Percentiles rank a stretch among this genome's conserved stretches.
phyloP scores from a whole-genome alignment of 2,329 filamentous ascomycete species.

The Epichloe baconii region DNA sequence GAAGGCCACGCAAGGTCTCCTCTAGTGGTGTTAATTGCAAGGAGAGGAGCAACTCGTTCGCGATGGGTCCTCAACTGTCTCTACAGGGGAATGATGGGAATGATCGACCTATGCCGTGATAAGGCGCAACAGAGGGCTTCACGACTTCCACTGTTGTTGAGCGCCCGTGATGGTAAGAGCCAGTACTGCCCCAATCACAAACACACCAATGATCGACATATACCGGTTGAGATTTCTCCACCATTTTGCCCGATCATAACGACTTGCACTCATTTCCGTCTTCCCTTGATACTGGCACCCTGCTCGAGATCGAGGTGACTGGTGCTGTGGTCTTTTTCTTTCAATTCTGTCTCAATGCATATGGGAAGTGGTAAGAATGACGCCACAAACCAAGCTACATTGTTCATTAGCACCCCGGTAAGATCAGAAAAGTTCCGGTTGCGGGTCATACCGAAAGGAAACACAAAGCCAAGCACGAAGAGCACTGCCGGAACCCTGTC shows the following conservation, averaged over 20 bases:
- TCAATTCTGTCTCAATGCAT: constrained; percentile 38
- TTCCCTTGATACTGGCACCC: constrained; percentile 21
- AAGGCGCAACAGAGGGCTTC: not conserved
- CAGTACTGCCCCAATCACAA: constrained; percentile 38
- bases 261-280: constrained; percentile 28
- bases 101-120: too few species aligned
- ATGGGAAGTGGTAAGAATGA: constrained; percentile 59
- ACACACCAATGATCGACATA: constrained; percentile 43
- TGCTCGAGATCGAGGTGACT: constrained; percentile 26
- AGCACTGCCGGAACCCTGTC: constrained; percentile 63
- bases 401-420: constrained; percentile 7
- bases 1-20: too few species aligned
- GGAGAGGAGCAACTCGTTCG: not conserved
- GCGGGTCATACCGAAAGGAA: constrained; percentile 50
- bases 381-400: constrained; percentile 64
- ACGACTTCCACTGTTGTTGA: constrained; percentile 34
- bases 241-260: constrained; percentile 41
- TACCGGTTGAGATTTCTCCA: constrained; percentile 46
- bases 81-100: too few species aligned
- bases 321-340: constrained; percentile 31
- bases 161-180: constrained; percentile 39
- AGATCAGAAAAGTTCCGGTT: not conserved
- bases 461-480: constrained; percentile 65
- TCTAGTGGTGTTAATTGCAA: not conserved
- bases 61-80: too few species aligned